Percentiles rank a stretch among this genome's conserved stretches.
phyloP scores from a whole-genome alignment of 805 yeast species.

The Grigorovia jiainica region DNA sequence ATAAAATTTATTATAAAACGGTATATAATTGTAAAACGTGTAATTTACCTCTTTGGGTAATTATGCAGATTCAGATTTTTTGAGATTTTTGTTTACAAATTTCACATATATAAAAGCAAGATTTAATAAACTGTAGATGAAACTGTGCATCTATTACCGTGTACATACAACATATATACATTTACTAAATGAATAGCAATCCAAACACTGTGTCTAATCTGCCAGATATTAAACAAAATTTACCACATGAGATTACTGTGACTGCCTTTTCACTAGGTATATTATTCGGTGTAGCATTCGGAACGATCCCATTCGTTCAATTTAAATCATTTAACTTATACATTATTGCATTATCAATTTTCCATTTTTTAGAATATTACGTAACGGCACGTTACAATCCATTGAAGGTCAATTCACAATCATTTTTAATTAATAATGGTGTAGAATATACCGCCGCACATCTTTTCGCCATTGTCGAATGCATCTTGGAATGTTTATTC shows the following conservation, averaged over 20 bases:
- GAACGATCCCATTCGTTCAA: constrained; percentile 19
- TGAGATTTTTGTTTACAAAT: no score
- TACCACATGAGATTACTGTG: constrained; percentile 34
- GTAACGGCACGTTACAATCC: constrained; percentile 71
- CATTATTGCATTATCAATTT: constrained; percentile 42
- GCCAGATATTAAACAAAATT: constrained; percentile 34
- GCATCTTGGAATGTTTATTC: constrained; percentile 32
- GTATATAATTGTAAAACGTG: no score
- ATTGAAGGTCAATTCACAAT: constrained; percentile 55
- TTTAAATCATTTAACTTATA: constrained; percentile 39
- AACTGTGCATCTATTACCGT: not conserved
- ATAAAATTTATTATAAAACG: no score
- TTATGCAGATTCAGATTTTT: not conserved
- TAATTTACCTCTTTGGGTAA: constrained; percentile 4
- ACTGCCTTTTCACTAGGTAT: constrained; percentile 40
- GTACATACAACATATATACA: not conserved
- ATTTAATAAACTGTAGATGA: no score
- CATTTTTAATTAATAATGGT: constrained; percentile 61
- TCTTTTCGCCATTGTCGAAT: constrained; percentile 42
- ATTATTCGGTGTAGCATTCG: constrained; percentile 32
- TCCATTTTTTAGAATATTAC: constrained; percentile 77
- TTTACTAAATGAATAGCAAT: not conserved
- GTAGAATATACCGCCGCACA: constrained; percentile 50
- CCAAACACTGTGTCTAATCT: not conserved
- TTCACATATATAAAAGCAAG: no score